Conservation (phyloP, 805 yeast species). For the Metschnikowia cubensis region DNA sequence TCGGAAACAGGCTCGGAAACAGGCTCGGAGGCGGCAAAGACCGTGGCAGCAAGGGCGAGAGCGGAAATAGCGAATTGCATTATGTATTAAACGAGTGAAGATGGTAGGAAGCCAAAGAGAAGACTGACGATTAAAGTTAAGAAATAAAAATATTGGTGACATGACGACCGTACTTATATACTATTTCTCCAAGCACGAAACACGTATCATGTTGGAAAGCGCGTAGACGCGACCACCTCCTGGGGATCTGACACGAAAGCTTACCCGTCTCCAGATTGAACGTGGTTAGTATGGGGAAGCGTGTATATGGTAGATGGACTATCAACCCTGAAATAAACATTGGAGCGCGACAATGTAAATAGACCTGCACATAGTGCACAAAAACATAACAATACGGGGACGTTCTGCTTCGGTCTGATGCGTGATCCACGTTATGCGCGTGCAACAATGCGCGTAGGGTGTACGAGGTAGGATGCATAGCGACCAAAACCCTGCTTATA, state of each 20-base stretch:
- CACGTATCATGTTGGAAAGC: background rate
- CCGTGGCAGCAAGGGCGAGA: conserved; percentile 21
- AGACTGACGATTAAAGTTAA: background rate
- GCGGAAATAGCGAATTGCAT: conserved; percentile 22
- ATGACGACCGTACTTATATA: conserved; percentile 2
- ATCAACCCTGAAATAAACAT: background rate
- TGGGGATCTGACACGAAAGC: background rate
- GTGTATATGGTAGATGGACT: background rate
- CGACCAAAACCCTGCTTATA: background rate
- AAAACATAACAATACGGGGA: background rate
- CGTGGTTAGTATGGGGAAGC: conserved; percentile 4
- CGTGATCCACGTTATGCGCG: background rate
- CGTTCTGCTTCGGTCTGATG: background rate
- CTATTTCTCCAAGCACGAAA: background rate
- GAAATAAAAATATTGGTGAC: background rate
- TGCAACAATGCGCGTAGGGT: background rate
- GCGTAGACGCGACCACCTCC: conserved; percentile 3
- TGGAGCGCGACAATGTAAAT: conserved; percentile 1
- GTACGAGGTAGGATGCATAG: background rate
- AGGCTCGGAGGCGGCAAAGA: conserved; percentile 18
- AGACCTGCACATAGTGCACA: background rate
- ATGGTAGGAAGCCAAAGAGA: too few relatives aligned
- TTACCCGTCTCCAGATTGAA: background rate
- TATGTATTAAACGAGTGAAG: conserved; percentile 6
- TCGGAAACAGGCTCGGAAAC: conserved; percentile 4